Percentiles rank a stretch among this genome's conserved stretches.
Evolutionary conservation across 1,284 basidiomycete species (phyloP).

Genomic region (Macrocystidia cucumis): DNA sequence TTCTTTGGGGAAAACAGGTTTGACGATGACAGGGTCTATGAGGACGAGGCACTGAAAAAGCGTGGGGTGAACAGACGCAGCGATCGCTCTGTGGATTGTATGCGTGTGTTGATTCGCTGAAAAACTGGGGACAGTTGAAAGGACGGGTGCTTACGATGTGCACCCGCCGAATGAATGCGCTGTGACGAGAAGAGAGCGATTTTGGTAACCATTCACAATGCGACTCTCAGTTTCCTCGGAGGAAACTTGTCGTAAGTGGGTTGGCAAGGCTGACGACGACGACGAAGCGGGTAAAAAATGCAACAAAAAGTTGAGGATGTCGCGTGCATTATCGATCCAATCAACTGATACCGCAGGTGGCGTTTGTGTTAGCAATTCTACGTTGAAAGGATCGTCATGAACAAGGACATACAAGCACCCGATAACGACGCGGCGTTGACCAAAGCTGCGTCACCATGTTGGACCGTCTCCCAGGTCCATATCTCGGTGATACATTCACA

Average conservation of each 20-base stretch:
- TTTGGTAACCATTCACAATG: constrained; percentile 31
- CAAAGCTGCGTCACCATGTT: constrained; percentile 70
- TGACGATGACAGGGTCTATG: constrained; percentile 71
- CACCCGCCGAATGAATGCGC: constrained; percentile 84
- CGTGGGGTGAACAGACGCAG: constrained; percentile 52
- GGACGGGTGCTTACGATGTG: constrained; percentile 42
- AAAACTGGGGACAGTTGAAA: neutral
- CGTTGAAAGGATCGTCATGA: neutral
- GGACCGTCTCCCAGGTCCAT: constrained; percentile 72
- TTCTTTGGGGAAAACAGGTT: constrained; percentile 14
- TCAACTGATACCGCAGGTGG: constrained; percentile 34
- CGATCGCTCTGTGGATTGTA: constrained; percentile 37
- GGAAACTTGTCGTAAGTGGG: constrained; percentile 40
- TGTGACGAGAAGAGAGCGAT: constrained; percentile 50
- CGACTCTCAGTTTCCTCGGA: constrained; percentile 31
- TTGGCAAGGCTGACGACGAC: constrained; percentile 30
- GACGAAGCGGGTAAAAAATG: constrained; percentile 45
- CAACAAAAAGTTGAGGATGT: constrained; percentile 65
- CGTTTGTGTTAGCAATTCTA: neutral
- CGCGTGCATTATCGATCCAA: constrained; percentile 65
- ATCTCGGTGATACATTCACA: constrained; percentile 55
- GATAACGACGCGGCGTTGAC: constrained; percentile 52
- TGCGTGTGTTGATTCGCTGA: constrained; percentile 3
- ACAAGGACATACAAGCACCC: constrained; percentile 39
- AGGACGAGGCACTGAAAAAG: constrained; percentile 72